Conservation (phyloP, 441 rosid species). For the Pelargonium fulgidum region DNA sequence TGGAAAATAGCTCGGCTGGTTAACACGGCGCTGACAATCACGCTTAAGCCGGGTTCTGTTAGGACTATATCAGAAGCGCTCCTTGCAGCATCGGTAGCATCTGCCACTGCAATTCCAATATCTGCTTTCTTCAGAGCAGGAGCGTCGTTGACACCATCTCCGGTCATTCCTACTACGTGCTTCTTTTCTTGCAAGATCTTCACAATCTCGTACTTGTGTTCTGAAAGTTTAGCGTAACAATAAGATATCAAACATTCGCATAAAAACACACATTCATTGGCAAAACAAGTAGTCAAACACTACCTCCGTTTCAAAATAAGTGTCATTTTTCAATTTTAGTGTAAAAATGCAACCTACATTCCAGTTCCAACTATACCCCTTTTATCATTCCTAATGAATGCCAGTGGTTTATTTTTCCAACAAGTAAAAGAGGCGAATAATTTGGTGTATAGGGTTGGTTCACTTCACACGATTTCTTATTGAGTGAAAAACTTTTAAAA, state of each 20-base stretch:
- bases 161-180: slow-evolving; percentile 98
- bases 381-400: too few relatives aligned
- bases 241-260: background rate
- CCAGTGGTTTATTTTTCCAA: too few relatives aligned
- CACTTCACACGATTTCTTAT: too few relatives aligned
- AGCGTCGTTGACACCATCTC: slow-evolving; percentile 98
- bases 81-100: slow-evolving; percentile 97
- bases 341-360: too few relatives aligned
- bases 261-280: too few relatives aligned
- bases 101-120: slow-evolving; percentile 92
- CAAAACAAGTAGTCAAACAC: too few relatives aligned
- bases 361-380: too few relatives aligned
- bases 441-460: too few relatives aligned
- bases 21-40: slow-evolving; percentile 87
- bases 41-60: slow-evolving; percentile 95
- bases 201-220: slow-evolving; percentile 93
- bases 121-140: slow-evolving; percentile 95
- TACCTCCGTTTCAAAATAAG: too few relatives aligned
- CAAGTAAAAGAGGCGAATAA: too few relatives aligned
- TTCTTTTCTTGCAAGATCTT: slow-evolving; percentile 85
- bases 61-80: slow-evolving; percentile 84
- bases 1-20: slow-evolving; percentile 98
- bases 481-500: too few relatives aligned
- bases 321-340: too few relatives aligned
- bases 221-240: slow-evolving; percentile 34